Evolutionary conservation across 2,329 filamentous ascomycete species (phyloP).

Genomic region (Diaporthe sp.): DNA sequence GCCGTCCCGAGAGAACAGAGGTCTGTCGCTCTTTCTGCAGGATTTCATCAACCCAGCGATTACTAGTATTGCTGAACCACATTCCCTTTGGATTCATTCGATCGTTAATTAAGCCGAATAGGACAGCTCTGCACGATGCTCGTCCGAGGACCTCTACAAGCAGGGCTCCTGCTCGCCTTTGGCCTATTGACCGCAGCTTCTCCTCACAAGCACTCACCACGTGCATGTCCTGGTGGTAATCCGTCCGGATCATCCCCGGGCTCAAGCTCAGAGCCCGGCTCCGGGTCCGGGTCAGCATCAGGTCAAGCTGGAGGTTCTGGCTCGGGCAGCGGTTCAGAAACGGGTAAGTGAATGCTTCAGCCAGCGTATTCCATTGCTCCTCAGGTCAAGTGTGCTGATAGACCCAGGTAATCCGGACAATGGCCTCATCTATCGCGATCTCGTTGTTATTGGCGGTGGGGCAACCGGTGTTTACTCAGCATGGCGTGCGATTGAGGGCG

Average conservation of each 20-base stretch:
- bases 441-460: slow-evolving; percentile 45
- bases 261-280: not conserved
- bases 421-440: slow-evolving; percentile 36
- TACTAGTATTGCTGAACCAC: not conserved
- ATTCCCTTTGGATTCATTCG: not conserved
- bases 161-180: slow-evolving; percentile 2
- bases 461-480: slow-evolving; percentile 43
- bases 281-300: not conserved
- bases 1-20: not conserved
- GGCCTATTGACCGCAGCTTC: not conserved
- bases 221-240: not conserved
- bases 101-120: not conserved
- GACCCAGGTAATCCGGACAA: not conserved
- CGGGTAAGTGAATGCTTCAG: not conserved
- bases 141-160: not conserved
- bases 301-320: not conserved
- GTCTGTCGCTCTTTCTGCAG: not conserved
- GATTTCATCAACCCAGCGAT: not conserved
- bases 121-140: not conserved
- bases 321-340: not conserved
- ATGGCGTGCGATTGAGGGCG: slow-evolving; percentile 40
- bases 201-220: not conserved
- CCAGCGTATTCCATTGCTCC: not conserved
- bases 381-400: not conserved
- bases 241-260: not conserved